Base-by-base conservation (phyloP, 2,329 filamentous ascomycete species). In the Emmonsiellopsis sp. region DNA sequence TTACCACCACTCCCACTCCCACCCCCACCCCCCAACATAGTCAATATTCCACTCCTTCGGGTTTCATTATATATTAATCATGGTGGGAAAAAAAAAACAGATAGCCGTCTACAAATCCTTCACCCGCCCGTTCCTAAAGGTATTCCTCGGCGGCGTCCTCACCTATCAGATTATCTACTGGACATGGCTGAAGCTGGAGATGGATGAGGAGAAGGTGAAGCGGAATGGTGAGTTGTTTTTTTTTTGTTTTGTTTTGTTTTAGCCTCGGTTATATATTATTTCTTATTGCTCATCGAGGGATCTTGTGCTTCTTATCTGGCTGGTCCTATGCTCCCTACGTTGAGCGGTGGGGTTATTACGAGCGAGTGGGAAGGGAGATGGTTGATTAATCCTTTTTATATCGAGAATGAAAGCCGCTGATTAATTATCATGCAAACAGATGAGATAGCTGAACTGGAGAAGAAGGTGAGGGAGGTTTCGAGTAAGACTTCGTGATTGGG, bases 101-200 rank as follows among this genome's bases (percentile, higher is more conserved):
- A 62, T 70, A 57, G 62, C 66, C 10, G 67, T 64, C n/a, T 72
- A 72, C 57, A 65, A 65, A 40, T 56, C 62, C 40, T 73, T 74
- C 54, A 65, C 62, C 5, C 63, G 72, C 36, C 73, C 74, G 8
- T 71, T 77, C 49, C 67, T 68, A 56, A 77, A 77, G 57, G 71
- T 74, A 55, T 74, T 77, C 52, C 66, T 76, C 2, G 70, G 73
- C 6, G 72, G 73, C 3, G 69, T 77, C 37, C 70, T 77, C 59
- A 73, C 70, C 13, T 77, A 76, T 58, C 74, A 77, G 57, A 64
- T 75, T 42, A 63, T 74, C 17, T 74, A 77, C 57, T 75, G 71
- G 71, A 61, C 63, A 33, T 77, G 74, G 74, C 52, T 73, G 60
- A 74, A 72, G 55, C 60, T 77, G 10, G 74, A 77, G 61, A 73